Percentiles rank a stretch among this genome's conserved stretches.
Conservation (phyloP, 2,329 filamentous ascomycete species). For the Scedosporium dehoogii region DNA sequence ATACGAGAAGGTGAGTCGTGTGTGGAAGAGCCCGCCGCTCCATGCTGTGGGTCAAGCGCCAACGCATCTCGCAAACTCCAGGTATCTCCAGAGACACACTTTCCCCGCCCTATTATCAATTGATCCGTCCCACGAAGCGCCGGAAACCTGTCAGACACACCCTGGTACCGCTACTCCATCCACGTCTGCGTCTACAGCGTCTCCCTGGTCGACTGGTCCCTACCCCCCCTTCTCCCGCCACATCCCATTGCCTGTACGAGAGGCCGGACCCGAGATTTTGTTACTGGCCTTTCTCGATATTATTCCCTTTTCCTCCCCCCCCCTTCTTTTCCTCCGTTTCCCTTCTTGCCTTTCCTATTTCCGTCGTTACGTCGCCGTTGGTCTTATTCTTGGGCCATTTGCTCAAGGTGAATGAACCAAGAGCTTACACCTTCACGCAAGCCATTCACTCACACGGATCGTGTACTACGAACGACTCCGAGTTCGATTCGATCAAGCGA, state of each 20-base stretch:
- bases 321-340: conserved; percentile 1
- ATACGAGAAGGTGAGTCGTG: not conserved
- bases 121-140: conserved; percentile 6
- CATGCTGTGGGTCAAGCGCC: conserved; percentile 5
- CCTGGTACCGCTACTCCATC: conserved; percentile 5
- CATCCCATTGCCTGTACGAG: not conserved
- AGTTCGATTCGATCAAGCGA: not conserved
- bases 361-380: not conserved
- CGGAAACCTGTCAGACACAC: conserved; percentile 2
- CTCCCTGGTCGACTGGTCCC: not conserved
- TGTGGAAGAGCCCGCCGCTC: conserved; percentile 1
- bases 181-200: conserved; percentile 4
- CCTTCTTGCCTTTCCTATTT: conserved; percentile 6
- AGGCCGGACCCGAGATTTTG: not conserved
- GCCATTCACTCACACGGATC: not conserved
- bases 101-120: conserved; percentile 3
- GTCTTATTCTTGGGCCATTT: not conserved
- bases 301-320: conserved; percentile 1
- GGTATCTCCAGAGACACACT: not conserved
- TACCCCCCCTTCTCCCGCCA: not conserved
- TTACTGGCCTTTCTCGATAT: not conserved
- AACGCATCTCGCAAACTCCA: not conserved
- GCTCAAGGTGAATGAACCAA: not conserved
- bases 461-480: not conserved
- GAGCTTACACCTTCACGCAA: not conserved